Evolutionary conservation across 1,284 basidiomycete genomes (phyloP), one percentile per base, ranked within the genome.

Genomic region (Neolentinus lepideus): DNA sequence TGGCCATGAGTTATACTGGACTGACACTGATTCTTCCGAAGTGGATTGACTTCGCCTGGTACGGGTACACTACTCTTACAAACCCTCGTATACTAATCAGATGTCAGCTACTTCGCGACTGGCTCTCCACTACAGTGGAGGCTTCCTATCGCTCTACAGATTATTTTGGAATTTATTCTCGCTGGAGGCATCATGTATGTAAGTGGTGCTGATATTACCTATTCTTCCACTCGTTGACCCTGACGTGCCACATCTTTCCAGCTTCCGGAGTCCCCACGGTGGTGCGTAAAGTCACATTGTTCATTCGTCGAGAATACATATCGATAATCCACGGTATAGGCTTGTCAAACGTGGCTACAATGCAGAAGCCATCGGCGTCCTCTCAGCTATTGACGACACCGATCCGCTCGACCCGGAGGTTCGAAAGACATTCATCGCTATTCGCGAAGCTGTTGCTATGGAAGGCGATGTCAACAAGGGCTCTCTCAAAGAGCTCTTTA

Each of bases 291-390:
- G 38, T n/a, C 3, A 16, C 12, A 16, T 50, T 11, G 19, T 16
- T 46, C 43, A 19, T 6, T 50, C 22, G 11, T 50, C 27, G 3
- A 21, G 24, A 26, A 12, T 16, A 24, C 24, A 4, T 10, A 46
- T 58, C 60, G 58, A 60, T 60, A 12, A 59, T 61, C 58, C 57
- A 25, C 61, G 61, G 27, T 57, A 59, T 16, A 62, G 62, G 62
- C 60, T 63, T 8, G 56, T 60, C 35, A 62, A 58, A 19, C 47
- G 54, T 22, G 61, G 57, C 27, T 59, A 61, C 27, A 56, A 61
- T 22, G 61, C 61, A 38, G 62, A 63, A 27, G 62, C 61, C 6
- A 46, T 56, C 12, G 54, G 56, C 24, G 61, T 62, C 19, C 55
- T 63, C 21, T 51, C 58, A 10, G 57, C 60, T 10, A 46, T 62